Conservation (phyloP, 2,329 filamentous ascomycete genomes). For the Neocucurbitaria cava region DNA sequence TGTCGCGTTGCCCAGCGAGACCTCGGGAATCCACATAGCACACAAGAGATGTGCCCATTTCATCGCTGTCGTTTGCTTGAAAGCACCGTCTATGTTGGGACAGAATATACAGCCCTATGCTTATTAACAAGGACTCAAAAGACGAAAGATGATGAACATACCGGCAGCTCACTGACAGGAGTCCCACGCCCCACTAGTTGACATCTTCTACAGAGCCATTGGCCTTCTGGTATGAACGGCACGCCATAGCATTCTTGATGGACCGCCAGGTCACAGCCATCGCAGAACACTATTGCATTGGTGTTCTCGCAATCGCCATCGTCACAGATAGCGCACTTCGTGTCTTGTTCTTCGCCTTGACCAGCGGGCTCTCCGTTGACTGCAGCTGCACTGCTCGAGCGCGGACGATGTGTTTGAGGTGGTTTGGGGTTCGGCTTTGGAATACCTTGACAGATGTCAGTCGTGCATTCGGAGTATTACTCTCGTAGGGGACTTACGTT, state of each 20-base stretch:
- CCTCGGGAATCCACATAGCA: constrained; percentile 98
- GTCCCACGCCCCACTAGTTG: constrained; percentile 92
- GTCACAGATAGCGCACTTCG: constrained; percentile 96
- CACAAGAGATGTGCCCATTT: constrained; percentile 98
- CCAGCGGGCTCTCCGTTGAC: constrained; percentile 90
- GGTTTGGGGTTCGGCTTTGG: constrained; percentile 97
- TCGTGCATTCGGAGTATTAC: not conserved
- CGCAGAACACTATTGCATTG: constrained; percentile 98
- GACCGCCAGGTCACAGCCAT: constrained; percentile 95
- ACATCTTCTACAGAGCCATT: constrained; percentile 97
- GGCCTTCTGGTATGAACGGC: constrained; percentile 96
- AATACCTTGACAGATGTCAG: constrained; percentile 60
- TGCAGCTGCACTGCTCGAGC: constrained; percentile 91
- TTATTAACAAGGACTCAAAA: constrained; percentile 22
- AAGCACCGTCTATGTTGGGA: constrained; percentile 94
- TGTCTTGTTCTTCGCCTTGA: constrained; percentile 90
- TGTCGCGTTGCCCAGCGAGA: constrained; percentile 91
- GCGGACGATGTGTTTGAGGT: constrained; percentile 88
- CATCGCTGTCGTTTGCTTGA: constrained; percentile 95
- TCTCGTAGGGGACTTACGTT: constrained; percentile 59
- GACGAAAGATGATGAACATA: constrained; percentile 20
- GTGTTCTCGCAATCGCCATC: constrained; percentile 99
- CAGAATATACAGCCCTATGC: constrained; percentile 83
- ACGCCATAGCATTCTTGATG: constrained; percentile 99
- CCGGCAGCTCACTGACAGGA: constrained; percentile 65